Evolutionary conservation across 805 yeast genomes (phyloP).

Genomic region (Monosporozyma unispora): DNA sequence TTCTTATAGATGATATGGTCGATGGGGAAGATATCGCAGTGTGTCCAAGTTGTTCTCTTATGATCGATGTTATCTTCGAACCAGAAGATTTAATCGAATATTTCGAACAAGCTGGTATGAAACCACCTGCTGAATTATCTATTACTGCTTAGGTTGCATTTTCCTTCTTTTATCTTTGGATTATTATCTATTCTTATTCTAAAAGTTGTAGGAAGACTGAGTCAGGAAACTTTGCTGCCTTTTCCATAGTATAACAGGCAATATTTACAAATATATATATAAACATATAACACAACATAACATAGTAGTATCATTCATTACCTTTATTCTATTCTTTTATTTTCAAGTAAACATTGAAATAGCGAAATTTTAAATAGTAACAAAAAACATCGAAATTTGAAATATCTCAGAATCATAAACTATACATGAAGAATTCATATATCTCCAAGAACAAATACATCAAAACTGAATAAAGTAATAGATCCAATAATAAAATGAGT

Average conservation of each 20-base stretch:
- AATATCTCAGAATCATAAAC: not conserved
- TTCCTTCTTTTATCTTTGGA: slow-evolving; percentile 14
- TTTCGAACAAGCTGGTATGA: slow-evolving; percentile 30
- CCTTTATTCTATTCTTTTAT: not conserved
- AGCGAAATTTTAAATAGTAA: not conserved
- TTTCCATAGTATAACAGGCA: no score
- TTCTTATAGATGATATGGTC: slow-evolving; percentile 68
- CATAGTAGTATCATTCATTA: not conserved
- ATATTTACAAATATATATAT: no score
- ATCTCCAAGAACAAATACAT: no score
- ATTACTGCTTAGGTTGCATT: not conserved
- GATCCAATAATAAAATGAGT: no score
- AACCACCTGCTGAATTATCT: slow-evolving; percentile 17
- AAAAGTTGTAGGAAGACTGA: not conserved
- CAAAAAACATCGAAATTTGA: not conserved
- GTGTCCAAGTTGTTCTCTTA: slow-evolving; percentile 91
- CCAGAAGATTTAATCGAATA: slow-evolving; percentile 39
- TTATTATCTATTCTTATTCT: not conserved
- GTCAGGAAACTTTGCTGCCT: not conserved
- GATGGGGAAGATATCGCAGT: slow-evolving; percentile 94
- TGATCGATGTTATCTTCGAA: slow-evolving; percentile 88
- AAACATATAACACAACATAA: not conserved
- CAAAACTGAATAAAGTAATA: no score
- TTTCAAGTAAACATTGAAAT: not conserved
- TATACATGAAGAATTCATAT: no score